phyloP scores from a whole-genome alignment of 768 basidiomycete species.

The Leucogyrophana mollusca region DNA sequence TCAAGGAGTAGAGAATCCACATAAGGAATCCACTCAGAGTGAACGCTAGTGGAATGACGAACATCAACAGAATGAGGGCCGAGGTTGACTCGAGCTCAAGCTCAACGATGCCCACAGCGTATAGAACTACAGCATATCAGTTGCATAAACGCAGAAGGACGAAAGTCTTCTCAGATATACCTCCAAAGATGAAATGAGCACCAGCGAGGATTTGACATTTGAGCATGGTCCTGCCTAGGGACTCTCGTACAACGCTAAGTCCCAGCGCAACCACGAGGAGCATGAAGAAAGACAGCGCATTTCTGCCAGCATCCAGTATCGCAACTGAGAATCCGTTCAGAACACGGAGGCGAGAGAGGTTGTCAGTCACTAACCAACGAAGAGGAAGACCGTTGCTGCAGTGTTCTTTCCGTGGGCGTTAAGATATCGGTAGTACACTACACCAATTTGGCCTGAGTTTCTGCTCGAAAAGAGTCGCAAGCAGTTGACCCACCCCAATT shows the following conservation, averaged over 20 bases:
- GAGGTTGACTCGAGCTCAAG: conserved; percentile 90
- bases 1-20: conserved; percentile 92
- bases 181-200: conserved; percentile 91
- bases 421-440: conserved; percentile 92
- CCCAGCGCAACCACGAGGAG: conserved; percentile 91
- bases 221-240: conserved; percentile 80
- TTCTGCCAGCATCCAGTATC: conserved; percentile 92
- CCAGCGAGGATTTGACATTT: conserved; percentile 78
- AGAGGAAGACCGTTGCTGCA: conserved; percentile 84
- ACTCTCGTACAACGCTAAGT: conserved; percentile 87
- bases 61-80: conserved; percentile 77
- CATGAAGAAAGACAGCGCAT: conserved; percentile 94
- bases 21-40: conserved; percentile 94
- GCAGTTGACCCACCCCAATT: conserved; percentile 64
- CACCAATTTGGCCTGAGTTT: conserved; percentile 8
- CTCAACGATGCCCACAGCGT: conserved; percentile 93
- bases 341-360: neutral
- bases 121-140: conserved; percentile 58
- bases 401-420: conserved; percentile 80
- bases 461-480: neutral
- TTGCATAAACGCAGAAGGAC: neutral
- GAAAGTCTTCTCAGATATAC: conserved; percentile 47
- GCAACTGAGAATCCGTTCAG: conserved; percentile 55
- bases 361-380: conserved; percentile 65
- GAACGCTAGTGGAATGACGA: conserved; percentile 93